A percentile compares a stretch with the other conserved stretches of the same genome.
These are phyloP conservation scores for Exophiala oligosperma DNA, from an alignment of 2,329 filamentous ascomycete species.

Conservation along the genomic window DNA sequence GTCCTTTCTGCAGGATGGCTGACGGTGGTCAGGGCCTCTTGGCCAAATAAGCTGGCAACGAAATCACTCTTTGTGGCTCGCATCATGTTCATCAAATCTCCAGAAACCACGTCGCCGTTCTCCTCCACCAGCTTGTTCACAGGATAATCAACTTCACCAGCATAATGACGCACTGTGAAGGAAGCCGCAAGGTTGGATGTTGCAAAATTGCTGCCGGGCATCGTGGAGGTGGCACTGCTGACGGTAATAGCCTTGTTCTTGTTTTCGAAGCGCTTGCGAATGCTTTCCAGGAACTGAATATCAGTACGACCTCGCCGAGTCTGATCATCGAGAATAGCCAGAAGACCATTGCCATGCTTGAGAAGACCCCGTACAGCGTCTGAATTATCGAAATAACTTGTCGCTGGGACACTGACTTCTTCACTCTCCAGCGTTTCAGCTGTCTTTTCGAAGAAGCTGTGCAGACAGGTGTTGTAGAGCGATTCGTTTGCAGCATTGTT, in stretches of 20 bases:
- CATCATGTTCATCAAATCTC: slow-evolving; percentile 92
- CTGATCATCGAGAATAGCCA: slow-evolving; percentile 95
- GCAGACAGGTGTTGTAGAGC: slow-evolving; percentile 88
- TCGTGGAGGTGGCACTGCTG: slow-evolving; percentile 68
- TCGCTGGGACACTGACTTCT: slow-evolving; percentile 84
- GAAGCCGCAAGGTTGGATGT: slow-evolving; percentile 76
- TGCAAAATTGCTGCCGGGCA: slow-evolving; percentile 86
- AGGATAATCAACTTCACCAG: slow-evolving; percentile 93
- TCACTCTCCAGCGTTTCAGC: slow-evolving; percentile 92
- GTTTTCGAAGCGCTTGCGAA: slow-evolving; percentile 89
- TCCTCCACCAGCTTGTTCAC: slow-evolving; percentile 86
- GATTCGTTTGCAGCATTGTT: slow-evolving; percentile 93
- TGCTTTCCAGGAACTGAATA: slow-evolving; percentile 82
- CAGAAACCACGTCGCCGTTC: slow-evolving; percentile 93
- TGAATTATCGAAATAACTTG: slow-evolving; percentile 96
- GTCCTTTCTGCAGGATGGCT: slow-evolving; percentile 89
- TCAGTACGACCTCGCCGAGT: slow-evolving; percentile 86
- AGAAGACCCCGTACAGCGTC: slow-evolving; percentile 89
- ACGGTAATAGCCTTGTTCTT: slow-evolving; percentile 91
- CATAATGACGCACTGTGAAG: slow-evolving; percentile 94
- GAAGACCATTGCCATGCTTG: slow-evolving; percentile 86
- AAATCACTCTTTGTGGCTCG: slow-evolving; percentile 86
- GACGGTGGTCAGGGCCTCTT: slow-evolving; percentile 88
- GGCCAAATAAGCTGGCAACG: slow-evolving; percentile 87
- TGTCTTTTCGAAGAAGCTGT: slow-evolving; percentile 94